Conservation (phyloP, 2,329 filamentous ascomycete species). For the Cercospora berteroae region DNA sequence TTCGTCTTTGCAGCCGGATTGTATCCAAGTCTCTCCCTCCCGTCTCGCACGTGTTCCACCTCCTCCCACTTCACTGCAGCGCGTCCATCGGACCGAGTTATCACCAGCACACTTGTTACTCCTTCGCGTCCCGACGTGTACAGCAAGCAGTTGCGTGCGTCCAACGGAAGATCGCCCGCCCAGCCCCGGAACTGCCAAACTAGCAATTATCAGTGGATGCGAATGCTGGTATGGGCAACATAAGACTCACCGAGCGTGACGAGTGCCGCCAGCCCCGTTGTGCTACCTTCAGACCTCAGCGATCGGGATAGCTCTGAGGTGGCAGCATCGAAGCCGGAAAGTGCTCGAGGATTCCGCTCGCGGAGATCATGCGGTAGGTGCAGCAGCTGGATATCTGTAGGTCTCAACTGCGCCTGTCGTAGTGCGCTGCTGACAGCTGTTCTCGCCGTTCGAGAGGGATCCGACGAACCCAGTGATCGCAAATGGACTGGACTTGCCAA, state of each 20-base stretch:
- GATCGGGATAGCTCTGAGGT: slow-evolving; percentile 2
- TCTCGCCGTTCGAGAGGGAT: slow-evolving; percentile 16
- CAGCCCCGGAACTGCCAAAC: slow-evolving; percentile 32
- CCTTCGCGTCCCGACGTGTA: slow-evolving; percentile 16
- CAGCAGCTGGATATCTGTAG: slow-evolving; percentile 26
- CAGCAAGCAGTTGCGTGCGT: slow-evolving; percentile 24
- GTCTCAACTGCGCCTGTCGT: slow-evolving; percentile 18
- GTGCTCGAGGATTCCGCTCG: slow-evolving; percentile 10
- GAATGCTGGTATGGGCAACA: not conserved
- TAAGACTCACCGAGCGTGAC: slow-evolving; percentile 22
- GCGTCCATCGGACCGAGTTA: slow-evolving; percentile 28
- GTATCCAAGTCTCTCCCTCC: slow-evolving; percentile 31
- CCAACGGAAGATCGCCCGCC: slow-evolving; percentile 18
- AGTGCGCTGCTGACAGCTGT: slow-evolving; percentile 18
- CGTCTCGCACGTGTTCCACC: slow-evolving; percentile 29
- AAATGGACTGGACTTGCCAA: slow-evolving; percentile 16
- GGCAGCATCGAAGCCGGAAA: slow-evolving; percentile 7
- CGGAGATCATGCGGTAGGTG: slow-evolving; percentile 9
- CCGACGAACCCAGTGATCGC: slow-evolving; percentile 8
- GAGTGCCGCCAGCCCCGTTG: slow-evolving; percentile 21
- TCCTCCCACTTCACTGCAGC: slow-evolving; percentile 25
- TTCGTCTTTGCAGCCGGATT: slow-evolving; percentile 27
- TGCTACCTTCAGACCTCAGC: slow-evolving; percentile 7
- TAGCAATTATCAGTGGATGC: not conserved
- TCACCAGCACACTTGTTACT: slow-evolving; percentile 19